Percentiles rank a stretch among this genome's conserved stretches.
Conservation (phyloP, 192 early-diverging fungal species). For the Mortierella antarctica region DNA sequence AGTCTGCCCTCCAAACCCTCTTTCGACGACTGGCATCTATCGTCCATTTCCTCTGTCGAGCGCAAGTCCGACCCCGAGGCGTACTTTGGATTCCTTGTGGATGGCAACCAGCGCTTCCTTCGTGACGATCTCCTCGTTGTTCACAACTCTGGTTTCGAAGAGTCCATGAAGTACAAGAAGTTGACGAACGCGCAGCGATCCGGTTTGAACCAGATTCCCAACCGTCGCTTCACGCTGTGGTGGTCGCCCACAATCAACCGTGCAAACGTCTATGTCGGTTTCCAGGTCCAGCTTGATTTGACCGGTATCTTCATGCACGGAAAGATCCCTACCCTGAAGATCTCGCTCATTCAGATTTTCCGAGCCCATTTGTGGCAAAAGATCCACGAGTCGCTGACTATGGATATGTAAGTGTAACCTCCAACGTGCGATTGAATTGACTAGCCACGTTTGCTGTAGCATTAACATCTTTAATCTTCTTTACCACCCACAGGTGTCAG, state of each 20-base stretch:
- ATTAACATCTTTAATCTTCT: not conserved
- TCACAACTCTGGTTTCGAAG: conserved; percentile 73
- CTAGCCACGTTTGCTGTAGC: not conserved
- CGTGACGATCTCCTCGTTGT: conserved; percentile 51
- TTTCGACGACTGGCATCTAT: conserved; percentile 6
- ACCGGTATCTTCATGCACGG: conserved; percentile 99
- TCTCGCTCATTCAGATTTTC: conserved; percentile 99
- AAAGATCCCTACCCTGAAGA: conserved; percentile 99
- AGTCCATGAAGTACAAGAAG: conserved; percentile 95
- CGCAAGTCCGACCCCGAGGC: conserved; percentile 24
- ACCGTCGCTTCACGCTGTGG: conserved; percentile 99
- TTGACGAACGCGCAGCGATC: conserved; percentile 98
- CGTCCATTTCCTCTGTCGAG: conserved; percentile 15
- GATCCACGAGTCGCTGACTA: conserved; percentile 82
- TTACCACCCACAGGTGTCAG: conserved; percentile 64
- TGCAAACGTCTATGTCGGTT: conserved; percentile 99
- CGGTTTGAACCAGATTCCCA: conserved; percentile 99
- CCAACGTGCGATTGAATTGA: not conserved
- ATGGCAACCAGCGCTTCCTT: conserved; percentile 66
- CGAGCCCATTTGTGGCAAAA: conserved; percentile 99
- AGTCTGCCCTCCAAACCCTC: not conserved
- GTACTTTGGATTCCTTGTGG: conserved; percentile 62
- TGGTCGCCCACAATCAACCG: conserved; percentile 99
- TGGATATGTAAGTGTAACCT: conserved; percentile 28
- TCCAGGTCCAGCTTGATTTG: conserved; percentile 99